Base-by-base conservation (phyloP, 805 yeast species). In the Candida ascalaphidarum region DNA sequence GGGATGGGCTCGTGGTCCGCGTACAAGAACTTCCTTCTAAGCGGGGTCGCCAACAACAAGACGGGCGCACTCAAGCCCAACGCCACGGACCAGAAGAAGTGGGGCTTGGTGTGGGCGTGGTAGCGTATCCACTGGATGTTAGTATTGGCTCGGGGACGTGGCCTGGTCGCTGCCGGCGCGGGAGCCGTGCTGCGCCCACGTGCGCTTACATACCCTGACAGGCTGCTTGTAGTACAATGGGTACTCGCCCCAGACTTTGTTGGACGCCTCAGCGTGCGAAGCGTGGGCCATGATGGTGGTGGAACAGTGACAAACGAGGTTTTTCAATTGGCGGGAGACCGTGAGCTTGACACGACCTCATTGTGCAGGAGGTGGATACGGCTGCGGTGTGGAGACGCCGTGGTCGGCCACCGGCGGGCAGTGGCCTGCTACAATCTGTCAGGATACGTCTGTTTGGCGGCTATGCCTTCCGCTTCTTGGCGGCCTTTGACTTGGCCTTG, bases 41-140 rank as follows among this genome's bases (percentile, higher is more conserved):
- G 43, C 17, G 86, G 85, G 24, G 85, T 67, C 29, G 69, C 67
- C 17, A 66, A 61, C 31, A 72, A 44, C 21, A 81, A 63, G 4
- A 74, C 53, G 9, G 92, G 89, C 4, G 82, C 85, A 27, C 77
- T 50, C 23, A 73, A 48, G 6, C 86, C 94, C 44, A 81, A 63
- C 21, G 65, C 63, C 13, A 74, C 68, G 17, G 85, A 64, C 46
- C 67, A 75, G 50, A 81, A 77, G 38, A 80, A 61, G 55, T 81
- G 84, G 23, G 94, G 94, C 49, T 75, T 74, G 40, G 71, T 72
- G 58, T 81, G 80, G 14, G 88, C 81, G 42, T 76, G 77, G 58
- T 74, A 81, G 51, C 88, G 78, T 40, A 68, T 53, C 82, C 82
- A 77, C 81, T 74, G 5, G 12, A 11, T 27, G 46, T 40, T 41